Evolutionary conservation across 23 red algal species (phyloP).

Genomic region (Chondrus crispus): DNA sequence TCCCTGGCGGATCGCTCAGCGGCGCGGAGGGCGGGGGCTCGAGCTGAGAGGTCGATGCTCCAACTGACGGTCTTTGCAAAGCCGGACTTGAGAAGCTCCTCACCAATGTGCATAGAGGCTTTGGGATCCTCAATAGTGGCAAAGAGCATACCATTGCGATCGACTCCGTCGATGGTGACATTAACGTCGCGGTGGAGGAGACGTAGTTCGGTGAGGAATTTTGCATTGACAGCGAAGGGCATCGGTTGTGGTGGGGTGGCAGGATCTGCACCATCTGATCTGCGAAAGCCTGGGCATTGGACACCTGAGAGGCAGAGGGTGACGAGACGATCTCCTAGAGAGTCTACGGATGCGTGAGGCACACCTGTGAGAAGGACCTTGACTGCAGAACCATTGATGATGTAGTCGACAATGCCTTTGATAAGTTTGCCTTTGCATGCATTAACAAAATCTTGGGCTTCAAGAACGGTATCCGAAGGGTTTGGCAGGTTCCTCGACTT

Average conservation of each 20-base stretch:
- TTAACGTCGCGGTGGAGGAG: slow-evolving; percentile 70
- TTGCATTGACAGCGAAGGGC: slow-evolving; percentile 84
- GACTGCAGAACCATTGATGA: slow-evolving; percentile 68
- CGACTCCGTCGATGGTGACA: slow-evolving; percentile 42
- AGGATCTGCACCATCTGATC: slow-evolving; percentile 26
- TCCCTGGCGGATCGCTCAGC: slow-evolving; percentile 75
- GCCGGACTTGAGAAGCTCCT: slow-evolving; percentile 75
- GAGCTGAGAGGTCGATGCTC: slow-evolving; percentile 63
- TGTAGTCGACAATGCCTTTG: slow-evolving; percentile 71
- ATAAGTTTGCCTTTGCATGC: slow-evolving; percentile 22
- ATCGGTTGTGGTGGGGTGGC: slow-evolving; percentile 22
- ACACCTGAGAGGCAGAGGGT: slow-evolving; percentile 66
- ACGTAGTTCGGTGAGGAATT: slow-evolving; percentile 70
- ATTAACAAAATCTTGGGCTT: slow-evolving; percentile 5
- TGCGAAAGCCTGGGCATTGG: slow-evolving; percentile 77
- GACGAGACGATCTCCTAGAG: slow-evolving; percentile 34
- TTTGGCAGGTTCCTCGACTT: slow-evolving; percentile 18
- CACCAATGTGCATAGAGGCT: slow-evolving; percentile 64
- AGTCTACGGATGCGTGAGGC: neutral
- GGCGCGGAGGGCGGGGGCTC: slow-evolving; percentile 24
- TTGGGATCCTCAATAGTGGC: slow-evolving; percentile 52
- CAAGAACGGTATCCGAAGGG: neutral
- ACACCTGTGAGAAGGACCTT: slow-evolving; percentile 56
- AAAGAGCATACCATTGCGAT: slow-evolving; percentile 72
- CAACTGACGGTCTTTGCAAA: slow-evolving; percentile 80